These are phyloP conservation scores for Phytophthora fragariaefolia DNA, from an alignment of 352 stramenopile genomes.

Conservation along the genomic window DNA sequence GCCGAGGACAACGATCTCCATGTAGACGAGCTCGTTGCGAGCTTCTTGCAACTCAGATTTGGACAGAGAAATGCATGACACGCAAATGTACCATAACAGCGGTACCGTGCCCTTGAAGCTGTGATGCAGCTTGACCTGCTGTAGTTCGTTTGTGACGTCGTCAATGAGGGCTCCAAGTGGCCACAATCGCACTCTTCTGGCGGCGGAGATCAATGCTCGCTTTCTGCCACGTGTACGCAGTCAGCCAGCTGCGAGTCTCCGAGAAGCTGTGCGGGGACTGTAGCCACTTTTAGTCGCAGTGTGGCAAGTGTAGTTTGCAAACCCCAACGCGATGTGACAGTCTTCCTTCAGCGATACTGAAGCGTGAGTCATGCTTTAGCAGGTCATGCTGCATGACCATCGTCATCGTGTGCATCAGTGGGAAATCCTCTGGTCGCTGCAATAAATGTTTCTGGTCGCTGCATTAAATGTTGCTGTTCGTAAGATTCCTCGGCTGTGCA, in stretches of 20 bases:
- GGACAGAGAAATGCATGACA: conserved; percentile 7
- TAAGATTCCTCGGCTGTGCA: conserved; percentile 20
- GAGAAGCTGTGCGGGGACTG: neutral
- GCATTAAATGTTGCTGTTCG: conserved; percentile 24
- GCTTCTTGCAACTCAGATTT: conserved; percentile 2
- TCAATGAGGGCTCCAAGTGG: neutral
- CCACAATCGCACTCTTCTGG: neutral
- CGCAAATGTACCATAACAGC: neutral
- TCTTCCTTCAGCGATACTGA: neutral
- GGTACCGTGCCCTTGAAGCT: neutral
- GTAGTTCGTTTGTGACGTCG: neutral
- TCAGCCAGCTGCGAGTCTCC: neutral
- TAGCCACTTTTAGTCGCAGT: conserved; percentile 1
- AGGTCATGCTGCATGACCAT: too few species aligned
- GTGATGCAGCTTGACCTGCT: neutral
- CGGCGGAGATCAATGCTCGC: neutral
- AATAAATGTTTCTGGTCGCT: conserved; percentile 23
- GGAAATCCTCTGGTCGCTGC: neutral
- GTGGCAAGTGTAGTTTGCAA: neutral
- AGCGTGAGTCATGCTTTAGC: too few species aligned
- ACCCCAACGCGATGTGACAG: neutral
- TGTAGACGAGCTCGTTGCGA: neutral
- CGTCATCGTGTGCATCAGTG: conserved; percentile 5
- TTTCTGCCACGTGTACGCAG: neutral
- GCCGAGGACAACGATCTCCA: neutral